Evolutionary conservation across 2,329 filamentous ascomycete genomes (phyloP).

Genomic region (Xylaria sp.): DNA sequence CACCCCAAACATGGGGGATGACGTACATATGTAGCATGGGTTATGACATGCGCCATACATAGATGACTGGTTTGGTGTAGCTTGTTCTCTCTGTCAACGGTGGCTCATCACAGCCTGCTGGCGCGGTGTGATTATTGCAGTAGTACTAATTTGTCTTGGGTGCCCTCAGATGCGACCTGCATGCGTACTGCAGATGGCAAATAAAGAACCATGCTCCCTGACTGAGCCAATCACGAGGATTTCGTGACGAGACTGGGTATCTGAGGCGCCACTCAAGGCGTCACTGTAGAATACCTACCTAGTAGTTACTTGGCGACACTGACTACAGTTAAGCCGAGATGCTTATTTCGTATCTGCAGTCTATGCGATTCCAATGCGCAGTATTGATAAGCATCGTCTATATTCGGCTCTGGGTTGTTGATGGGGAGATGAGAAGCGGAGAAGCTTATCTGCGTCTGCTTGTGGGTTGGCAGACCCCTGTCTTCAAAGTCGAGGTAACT

Average conservation of each 20-base stretch:
- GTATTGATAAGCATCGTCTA: constrained; percentile 1
- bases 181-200: background rate
- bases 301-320: background rate
- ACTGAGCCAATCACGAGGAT: background rate
- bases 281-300: background rate
- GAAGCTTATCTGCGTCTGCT: constrained; percentile 6
- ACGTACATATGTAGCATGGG: constrained; percentile 15
- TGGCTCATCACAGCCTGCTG: constrained; percentile 11
- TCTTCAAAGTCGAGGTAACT: background rate
- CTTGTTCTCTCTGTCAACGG: background rate
- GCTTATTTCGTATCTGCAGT: background rate
- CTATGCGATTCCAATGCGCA: background rate
- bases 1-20: constrained; percentile 6
- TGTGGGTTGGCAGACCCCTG: constrained; percentile 18
- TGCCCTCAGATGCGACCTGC: constrained; percentile 1
- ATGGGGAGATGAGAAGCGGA: background rate
- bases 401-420: background rate
- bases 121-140: background rate
- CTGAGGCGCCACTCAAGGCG: background rate
- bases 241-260: constrained; percentile 4
- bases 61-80: background rate
- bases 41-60: constrained; percentile 16
- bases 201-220: constrained; percentile 4
- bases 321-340: background rate
- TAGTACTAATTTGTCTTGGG: constrained; percentile 3